These are phyloP conservation scores for Dactylellina sp. DNA, from an alignment of 2,329 filamentous ascomycete genomes.

Conservation along the genomic window DNA sequence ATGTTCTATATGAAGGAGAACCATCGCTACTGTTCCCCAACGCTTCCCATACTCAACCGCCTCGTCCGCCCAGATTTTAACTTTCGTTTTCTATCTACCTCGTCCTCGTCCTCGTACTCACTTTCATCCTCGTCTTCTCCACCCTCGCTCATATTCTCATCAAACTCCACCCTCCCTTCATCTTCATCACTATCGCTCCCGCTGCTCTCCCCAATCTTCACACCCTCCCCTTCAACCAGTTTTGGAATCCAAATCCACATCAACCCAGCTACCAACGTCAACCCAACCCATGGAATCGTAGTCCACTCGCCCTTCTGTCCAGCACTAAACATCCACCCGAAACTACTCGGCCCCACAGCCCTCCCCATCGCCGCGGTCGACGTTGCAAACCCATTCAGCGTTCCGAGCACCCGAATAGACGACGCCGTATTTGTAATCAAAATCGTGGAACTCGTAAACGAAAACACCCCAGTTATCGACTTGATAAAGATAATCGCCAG, in stretches of 20 bases:
- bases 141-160: slow-evolving; percentile 9
- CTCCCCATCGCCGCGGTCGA: slow-evolving; percentile 83
- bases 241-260: slow-evolving; percentile 52
- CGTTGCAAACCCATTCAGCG: slow-evolving; percentile 90
- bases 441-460: slow-evolving; percentile 90
- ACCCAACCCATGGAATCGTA: slow-evolving; percentile 42
- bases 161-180: slow-evolving; percentile 4
- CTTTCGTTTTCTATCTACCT: slow-evolving; percentile 1
- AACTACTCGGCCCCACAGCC: slow-evolving; percentile 78
- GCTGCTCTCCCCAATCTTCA: slow-evolving; percentile 22
- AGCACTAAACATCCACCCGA: slow-evolving; percentile 23
- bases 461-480: slow-evolving; percentile 80
- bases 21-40: slow-evolving; percentile 32
- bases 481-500: slow-evolving; percentile 78
- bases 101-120: slow-evolving; percentile 8
- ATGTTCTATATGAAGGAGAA: neutral
- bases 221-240: slow-evolving; percentile 32
- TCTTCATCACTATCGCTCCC: slow-evolving; percentile 20
- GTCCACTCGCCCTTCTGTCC: slow-evolving; percentile 40
- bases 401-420: slow-evolving; percentile 81
- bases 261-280: slow-evolving; percentile 20
- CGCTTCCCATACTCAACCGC: slow-evolving; percentile 42
- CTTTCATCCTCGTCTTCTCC: slow-evolving; percentile 11
- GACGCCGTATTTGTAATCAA: slow-evolving; percentile 87
- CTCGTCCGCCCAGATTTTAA: slow-evolving; percentile 4